These are phyloP conservation scores for Pichia kluyveri DNA, from an alignment of 805 yeast species.

Conservation along the genomic window DNA sequence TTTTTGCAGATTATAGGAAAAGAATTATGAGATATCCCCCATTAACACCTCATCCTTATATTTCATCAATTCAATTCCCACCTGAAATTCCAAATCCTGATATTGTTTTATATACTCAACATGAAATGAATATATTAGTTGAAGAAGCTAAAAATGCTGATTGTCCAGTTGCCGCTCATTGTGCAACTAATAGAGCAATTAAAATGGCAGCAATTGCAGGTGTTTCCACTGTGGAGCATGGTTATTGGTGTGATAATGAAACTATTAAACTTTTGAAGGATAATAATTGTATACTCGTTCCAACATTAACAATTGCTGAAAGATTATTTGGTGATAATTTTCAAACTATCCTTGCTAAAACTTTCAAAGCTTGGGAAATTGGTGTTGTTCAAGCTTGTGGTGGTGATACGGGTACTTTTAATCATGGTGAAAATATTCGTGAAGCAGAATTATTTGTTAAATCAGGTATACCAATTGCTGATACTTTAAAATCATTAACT, in stretches of 20 bases:
- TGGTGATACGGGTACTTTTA: conserved; percentile 23
- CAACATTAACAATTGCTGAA: conserved; percentile 20
- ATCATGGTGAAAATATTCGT: conserved; percentile 23
- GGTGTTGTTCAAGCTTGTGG: conserved; percentile 22
- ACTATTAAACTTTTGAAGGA: conserved; percentile 13
- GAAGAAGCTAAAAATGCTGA: conserved; percentile 19
- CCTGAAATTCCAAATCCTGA: conserved; percentile 22
- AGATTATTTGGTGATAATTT: conserved; percentile 16
- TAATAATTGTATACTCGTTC: conserved; percentile 18
- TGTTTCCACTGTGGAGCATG: conserved; percentile 20
- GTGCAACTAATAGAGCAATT: conserved; percentile 20
- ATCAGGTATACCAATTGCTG: conserved; percentile 19
- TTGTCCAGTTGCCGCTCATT: conserved; percentile 23
- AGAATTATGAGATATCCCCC: conserved; percentile 23
- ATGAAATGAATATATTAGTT: conserved; percentile 20
- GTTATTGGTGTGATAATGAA: conserved; percentile 18
- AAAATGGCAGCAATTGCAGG: conserved; percentile 23
- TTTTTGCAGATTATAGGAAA: conserved; percentile 22
- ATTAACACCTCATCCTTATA: conserved; percentile 20
- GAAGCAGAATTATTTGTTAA: conserved; percentile 21
- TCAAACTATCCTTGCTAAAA: conserved; percentile 12
- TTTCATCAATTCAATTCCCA: conserved; percentile 20
- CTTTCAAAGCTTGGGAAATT: conserved; percentile 16
- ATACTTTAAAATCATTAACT: conserved; percentile 15
- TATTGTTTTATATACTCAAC: conserved; percentile 19